phyloP scores from a whole-genome alignment of 108 stramenopile species.

The Craspedostauros australis region DNA sequence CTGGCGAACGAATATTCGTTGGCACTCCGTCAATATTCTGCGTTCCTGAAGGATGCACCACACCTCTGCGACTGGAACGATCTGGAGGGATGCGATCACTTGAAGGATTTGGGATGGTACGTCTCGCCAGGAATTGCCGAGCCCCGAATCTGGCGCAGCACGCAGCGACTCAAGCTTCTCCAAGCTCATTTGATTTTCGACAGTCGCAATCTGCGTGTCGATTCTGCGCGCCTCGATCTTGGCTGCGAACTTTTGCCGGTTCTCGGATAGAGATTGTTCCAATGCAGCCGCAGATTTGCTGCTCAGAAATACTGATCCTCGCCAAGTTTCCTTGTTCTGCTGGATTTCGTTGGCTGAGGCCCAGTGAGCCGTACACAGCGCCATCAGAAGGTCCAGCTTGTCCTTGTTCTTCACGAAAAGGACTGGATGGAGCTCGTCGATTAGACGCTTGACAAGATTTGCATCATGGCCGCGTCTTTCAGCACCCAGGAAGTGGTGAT shows the following conservation, averaged over 20 bases:
- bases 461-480: too few relatives aligned
- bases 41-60: slow-evolving; percentile 51
- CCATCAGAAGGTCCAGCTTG: slow-evolving; percentile 57
- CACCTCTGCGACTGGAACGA: slow-evolving; percentile 60
- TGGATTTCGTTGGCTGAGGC: slow-evolving; percentile 63
- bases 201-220: slow-evolving; percentile 52
- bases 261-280: slow-evolving; percentile 2
- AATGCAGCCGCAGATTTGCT: slow-evolving; percentile 2
- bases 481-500: too few relatives aligned
- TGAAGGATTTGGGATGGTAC: too few relatives aligned
- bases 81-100: too few relatives aligned
- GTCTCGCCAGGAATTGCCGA: too few relatives aligned
- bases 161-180: slow-evolving; percentile 39
- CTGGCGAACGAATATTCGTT: too few relatives aligned
- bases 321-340: too few relatives aligned
- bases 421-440: slow-evolving; percentile 44
- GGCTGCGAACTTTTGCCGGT: background rate
- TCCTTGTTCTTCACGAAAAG: slow-evolving; percentile 41
- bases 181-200: slow-evolving; percentile 52
- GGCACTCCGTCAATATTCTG: slow-evolving; percentile 13
- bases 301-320: too few relatives aligned
- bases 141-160: slow-evolving; percentile 5
- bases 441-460: slow-evolving; percentile 24
- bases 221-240: slow-evolving; percentile 25
- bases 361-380: slow-evolving; percentile 72